Percentiles rank a stretch among this genome's conserved stretches.
Conservation (phyloP, 768 basidiomycete genomes). For the Tylopilus rubrobrunneus region DNA sequence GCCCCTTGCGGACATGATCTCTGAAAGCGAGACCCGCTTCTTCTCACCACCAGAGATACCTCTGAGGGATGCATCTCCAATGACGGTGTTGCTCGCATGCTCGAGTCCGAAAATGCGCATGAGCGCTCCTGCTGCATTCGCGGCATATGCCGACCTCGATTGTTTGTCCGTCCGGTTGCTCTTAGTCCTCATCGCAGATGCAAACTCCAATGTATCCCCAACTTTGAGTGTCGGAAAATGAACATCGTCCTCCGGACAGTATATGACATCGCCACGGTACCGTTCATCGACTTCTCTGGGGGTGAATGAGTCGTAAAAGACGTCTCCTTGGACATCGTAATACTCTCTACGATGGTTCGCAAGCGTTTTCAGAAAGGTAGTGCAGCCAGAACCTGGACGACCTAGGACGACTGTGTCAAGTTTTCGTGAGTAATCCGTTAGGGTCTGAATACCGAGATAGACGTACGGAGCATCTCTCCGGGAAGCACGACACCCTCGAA, state of each 20-base stretch:
- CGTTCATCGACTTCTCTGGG: constrained; percentile 41
- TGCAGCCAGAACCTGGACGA: constrained; percentile 65
- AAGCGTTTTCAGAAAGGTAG: constrained; percentile 49
- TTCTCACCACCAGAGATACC: constrained; percentile 76
- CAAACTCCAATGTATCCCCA: constrained; percentile 46
- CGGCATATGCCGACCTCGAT: constrained; percentile 30
- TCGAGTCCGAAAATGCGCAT: constrained; percentile 72
- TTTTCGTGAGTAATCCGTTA: neutral
- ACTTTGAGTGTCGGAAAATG: constrained; percentile 39
- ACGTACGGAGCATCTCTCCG: constrained; percentile 73
- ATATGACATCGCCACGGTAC: constrained; percentile 46
- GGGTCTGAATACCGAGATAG: constrained; percentile 19
- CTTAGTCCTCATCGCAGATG: constrained; percentile 46
- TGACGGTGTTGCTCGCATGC: constrained; percentile 66
- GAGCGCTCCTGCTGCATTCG: constrained; percentile 41
- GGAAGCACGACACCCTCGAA: constrained; percentile 65
- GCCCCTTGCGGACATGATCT: constrained; percentile 52
- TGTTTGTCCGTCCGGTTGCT: constrained; percentile 20
- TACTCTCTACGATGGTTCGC: constrained; percentile 43
- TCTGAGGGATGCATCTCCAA: constrained; percentile 76
- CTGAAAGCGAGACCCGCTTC: constrained; percentile 61
- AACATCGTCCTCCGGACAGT: constrained; percentile 31
- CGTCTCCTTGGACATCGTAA: constrained; percentile 37
- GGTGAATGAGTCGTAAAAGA: constrained; percentile 45
- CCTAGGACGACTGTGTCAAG: constrained; percentile 67